Evolutionary conservation across 345 rosid species (phyloP).

Genomic region (Citrus australasica): DNA sequence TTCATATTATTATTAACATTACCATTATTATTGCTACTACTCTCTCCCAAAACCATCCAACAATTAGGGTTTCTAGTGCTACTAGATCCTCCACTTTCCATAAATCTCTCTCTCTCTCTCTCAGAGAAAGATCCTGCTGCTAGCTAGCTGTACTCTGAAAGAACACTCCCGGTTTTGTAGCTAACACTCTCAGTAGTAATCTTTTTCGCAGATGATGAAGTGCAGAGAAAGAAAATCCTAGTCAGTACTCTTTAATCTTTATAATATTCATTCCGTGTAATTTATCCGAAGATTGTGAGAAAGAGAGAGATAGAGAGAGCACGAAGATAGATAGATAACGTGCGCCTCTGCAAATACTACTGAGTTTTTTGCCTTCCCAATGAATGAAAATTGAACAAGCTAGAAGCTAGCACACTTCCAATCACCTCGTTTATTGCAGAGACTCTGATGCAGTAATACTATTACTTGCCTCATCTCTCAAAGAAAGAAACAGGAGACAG

Average conservation of each 20-base stretch:
- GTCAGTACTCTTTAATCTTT: slow-evolving; percentile 1
- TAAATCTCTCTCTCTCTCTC: background rate
- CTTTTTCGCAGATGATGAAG: slow-evolving; percentile 6
- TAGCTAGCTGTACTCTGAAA: background rate
- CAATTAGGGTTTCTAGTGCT: slow-evolving; percentile 15
- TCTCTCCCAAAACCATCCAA: slow-evolving; percentile 33
- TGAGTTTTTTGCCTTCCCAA: slow-evolving; percentile 24
- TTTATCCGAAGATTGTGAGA: background rate
- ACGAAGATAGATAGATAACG: background rate
- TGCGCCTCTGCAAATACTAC: slow-evolving; percentile 12
- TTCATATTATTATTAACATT: background rate
- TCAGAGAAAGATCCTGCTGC: too few relatives aligned
- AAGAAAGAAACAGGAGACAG: background rate
- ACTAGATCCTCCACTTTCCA: slow-evolving; percentile 28
- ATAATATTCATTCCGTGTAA: background rate
- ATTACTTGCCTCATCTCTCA: background rate
- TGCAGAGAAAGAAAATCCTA: slow-evolving; percentile 14
- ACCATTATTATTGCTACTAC: background rate
- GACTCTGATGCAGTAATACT: slow-evolving; percentile 12
- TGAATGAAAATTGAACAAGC: background rate
- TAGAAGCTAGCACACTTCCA: background rate
- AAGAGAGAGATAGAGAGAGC: background rate
- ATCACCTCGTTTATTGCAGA: slow-evolving; percentile 10
- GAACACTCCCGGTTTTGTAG: slow-evolving; percentile 35
- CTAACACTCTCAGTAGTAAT: slow-evolving; percentile 20